Evolutionary conservation across 1,139 yeast species (phyloP), one percentile per base, ranked within the genome.

Genomic region (Lodderomyces pseudojiufengensis): DNA sequence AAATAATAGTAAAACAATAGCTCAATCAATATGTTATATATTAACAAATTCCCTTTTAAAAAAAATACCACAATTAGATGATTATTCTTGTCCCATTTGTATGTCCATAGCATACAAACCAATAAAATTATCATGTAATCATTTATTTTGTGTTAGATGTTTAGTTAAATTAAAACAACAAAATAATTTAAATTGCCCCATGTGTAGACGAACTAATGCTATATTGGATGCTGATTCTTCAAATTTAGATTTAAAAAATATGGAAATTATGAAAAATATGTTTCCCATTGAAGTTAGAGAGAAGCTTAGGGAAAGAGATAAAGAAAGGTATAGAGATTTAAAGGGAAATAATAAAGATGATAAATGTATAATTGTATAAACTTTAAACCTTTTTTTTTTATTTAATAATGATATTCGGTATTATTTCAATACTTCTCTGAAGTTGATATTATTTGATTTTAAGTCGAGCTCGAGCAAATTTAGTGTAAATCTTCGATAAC

Each of bases 21-120:
- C 82, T 0, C 75, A 72, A 43, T 65, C 72, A 20, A 67, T 80
- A 11, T 78, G 83, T 50, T 70, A 58, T 34, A 65, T 78, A 11
- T 77, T 83, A 35, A 76, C 81, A 28, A 63, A 65, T 12, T 69
- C 76, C 9, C 55, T 83, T 10, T 54, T 82, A 26, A 70, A 73
- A 13, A 54, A 82, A 3, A 64, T 82, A 1, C 92, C 92, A 1
- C 90, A 82, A 52, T 59, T 83, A 12, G 90, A 83, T 36, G 92
- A 83, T 52, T 83, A 80, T 49, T 64, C 76, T 3, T 83, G 92
- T 52, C 88, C 90, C 1, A 76, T 83, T 7, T 83, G 92, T 51
- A 73, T 77, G 55, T 69, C 75, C 4, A 70, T 83, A 28, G 87
- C 88, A 0, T 82, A 71, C 55, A 81, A 81, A 49, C 92, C 92